Conservation (phyloP, 495 filamentous ascomycete species). For the Penicillium canescens region DNA sequence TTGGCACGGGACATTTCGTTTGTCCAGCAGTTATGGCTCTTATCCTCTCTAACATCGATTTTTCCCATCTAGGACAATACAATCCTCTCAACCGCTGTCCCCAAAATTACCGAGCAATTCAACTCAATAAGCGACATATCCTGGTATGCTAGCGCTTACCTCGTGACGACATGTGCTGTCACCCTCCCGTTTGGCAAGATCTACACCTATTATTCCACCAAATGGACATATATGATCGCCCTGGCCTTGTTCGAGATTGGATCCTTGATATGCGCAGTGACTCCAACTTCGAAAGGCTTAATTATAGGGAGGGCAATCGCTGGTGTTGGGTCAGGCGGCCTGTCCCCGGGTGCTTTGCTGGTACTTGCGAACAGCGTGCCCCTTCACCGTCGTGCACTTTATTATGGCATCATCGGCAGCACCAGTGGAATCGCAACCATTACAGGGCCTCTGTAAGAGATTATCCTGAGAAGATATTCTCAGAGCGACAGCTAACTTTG, state of each 20-base stretch:
- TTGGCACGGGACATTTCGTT: not conserved
- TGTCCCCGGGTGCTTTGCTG: conserved; percentile 78
- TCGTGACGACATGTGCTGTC: conserved; percentile 73
- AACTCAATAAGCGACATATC: conserved; percentile 72
- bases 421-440: conserved; percentile 81
- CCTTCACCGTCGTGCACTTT: conserved; percentile 67
- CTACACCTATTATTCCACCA: conserved; percentile 77
- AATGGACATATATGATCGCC: conserved; percentile 69
- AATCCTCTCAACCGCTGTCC: conserved; percentile 85
- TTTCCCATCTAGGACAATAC: conserved; percentile 58
- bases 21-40: not conserved
- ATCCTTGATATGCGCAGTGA: conserved; percentile 74
- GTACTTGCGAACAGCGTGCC: conserved; percentile 81
- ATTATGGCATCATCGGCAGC: conserved; percentile 71
- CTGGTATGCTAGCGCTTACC: conserved; percentile 73
- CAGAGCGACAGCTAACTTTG: not conserved
- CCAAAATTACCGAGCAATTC: conserved; percentile 79
- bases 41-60: not conserved
- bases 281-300: conserved; percentile 70
- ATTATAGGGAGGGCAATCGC: conserved; percentile 86
- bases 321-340: conserved; percentile 76
- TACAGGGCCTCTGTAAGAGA: conserved; percentile 63
- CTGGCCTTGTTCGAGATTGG: conserved; percentile 82
- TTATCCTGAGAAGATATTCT: not conserved
- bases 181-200: conserved; percentile 76